These are phyloP conservation scores for Sporothrix inflata DNA, from an alignment of 2,329 filamentous ascomycete species.

Conservation along the genomic window DNA sequence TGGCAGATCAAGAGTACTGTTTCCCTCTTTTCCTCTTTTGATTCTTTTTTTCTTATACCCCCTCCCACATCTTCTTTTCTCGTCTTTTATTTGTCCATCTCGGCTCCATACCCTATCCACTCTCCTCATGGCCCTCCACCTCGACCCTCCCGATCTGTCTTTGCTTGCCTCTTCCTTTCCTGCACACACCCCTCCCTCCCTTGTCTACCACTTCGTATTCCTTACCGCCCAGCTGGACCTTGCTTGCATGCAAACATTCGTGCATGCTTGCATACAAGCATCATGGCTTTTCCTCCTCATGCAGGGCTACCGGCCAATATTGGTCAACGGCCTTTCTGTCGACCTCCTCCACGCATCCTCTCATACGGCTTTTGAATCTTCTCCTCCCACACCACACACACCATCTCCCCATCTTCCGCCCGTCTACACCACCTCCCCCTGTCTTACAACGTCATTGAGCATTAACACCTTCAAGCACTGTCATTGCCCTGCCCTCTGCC, in stretches of 20 bases:
- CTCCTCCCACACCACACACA: neutral
- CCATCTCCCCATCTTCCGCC: neutral
- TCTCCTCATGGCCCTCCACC: neutral
- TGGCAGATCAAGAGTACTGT: neutral
- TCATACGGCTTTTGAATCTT: neutral
- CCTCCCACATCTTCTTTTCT: neutral
- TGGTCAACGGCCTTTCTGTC: neutral
- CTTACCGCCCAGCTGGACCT: constrained; percentile 14
- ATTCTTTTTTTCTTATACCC: neutral
- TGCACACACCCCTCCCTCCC: constrained; percentile 11
- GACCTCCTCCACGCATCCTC: neutral
- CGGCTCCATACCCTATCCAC: neutral
- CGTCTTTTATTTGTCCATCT: neutral
- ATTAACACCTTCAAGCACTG: neutral
- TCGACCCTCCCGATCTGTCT: neutral
- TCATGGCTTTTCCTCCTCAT: neutral
- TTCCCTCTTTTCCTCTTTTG: neutral
- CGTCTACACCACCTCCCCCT: neutral
- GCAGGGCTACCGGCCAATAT: constrained; percentile 7
- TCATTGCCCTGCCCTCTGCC: neutral
- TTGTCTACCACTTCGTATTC: constrained; percentile 6
- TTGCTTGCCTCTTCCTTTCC: too few relatives aligned
- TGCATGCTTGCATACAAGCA: neutral
- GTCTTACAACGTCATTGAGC: neutral
- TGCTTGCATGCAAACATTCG: neutral